Base-by-base conservation (phyloP, 352 stramenopile species). In the Phytopythium kandeliae region DNA sequence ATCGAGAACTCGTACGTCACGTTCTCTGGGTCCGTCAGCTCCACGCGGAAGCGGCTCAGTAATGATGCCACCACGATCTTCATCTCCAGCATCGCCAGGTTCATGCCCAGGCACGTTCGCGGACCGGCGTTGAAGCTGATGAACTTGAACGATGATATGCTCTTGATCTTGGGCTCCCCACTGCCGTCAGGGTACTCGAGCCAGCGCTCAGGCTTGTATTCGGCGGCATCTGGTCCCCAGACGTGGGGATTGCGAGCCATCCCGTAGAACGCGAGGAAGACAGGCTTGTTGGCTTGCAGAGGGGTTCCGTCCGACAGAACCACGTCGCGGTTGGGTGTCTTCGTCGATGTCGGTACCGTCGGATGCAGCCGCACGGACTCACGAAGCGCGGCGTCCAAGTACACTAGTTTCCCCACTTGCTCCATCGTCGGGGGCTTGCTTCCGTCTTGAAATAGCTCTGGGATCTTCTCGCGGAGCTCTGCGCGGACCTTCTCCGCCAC, bases 71-170 rank as follows among this genome's bases (percentile, higher is more conserved):
- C 51, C 12, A 87, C 67, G 34, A 92, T 51, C 65, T 92, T 91
- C 60, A 92, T 86, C 65, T 95, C 74, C 7, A 92, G 55, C 63
- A 94, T 77, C 11, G 86, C 85, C 0, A 96, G 57, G n/a, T 73
- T 72, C 51, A 69, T 77, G 22, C 86, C 86, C 5, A 94, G 54
- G 44, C 86, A 95, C 19, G 65, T 38, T n/a, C 85, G 69, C 5
- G 74, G 75, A 1, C 86, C 84, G 19, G 68, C 76, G 51, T 88
- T 75, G 56, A 96, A 96, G 3, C 67, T 52, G 7, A 62, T 47
- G 54, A 87, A 94, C 50, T 92, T 57, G 61, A 69, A 91, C 11
- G 71, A 13, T 10, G 74, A 84, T 2, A 74, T 56, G 3, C 25
- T 38, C 4, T 13, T 6, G 4, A 31, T 4, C 4, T 9, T 4